A percentile compares a stretch with the other conserved stretches of the same genome.
Evolutionary conservation across 257 asterid species (phyloP).

Genomic region (Capsicum pubescens): DNA sequence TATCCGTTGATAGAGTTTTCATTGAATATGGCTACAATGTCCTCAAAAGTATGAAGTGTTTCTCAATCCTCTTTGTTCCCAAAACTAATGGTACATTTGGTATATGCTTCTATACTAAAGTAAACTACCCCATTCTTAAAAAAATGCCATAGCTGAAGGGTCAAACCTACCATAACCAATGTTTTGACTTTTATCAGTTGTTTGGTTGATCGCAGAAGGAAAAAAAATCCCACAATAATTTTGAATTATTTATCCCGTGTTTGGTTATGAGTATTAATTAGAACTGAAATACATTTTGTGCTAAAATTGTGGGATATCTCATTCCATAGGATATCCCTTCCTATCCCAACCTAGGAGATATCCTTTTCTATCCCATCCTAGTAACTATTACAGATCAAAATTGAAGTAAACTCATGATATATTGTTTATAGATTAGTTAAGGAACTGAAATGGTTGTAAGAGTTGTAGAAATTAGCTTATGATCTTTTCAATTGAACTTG

Average conservation of each 20-base stretch:
- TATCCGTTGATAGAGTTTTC: conserved; percentile 6
- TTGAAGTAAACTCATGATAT: not conserved
- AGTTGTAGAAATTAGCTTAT: not conserved
- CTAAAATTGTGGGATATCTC: not conserved
- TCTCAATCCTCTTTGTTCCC: not conserved
- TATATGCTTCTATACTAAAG: not conserved
- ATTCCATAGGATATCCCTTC: too few species aligned
- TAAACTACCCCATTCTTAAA: not conserved
- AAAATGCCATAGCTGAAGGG: not conserved
- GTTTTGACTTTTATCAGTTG: not conserved
- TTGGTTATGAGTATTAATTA: not conserved
- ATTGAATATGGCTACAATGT: not conserved
- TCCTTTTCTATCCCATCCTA: not conserved
- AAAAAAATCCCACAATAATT: not conserved
- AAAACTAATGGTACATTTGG: not conserved
- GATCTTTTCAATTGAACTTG: not conserved
- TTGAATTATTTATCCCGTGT: not conserved
- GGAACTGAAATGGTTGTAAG: not conserved
- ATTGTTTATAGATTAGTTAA: not conserved
- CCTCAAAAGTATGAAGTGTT: not conserved
- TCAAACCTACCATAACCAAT: not conserved
- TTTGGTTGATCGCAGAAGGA: not conserved
- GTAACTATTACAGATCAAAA: not conserved
- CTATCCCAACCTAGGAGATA: not conserved
- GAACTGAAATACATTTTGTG: not conserved